These are phyloP conservation scores for Colletotrichum simmondsii DNA, from an alignment of 2,329 filamentous ascomycete species.

Conservation along the genomic window DNA sequence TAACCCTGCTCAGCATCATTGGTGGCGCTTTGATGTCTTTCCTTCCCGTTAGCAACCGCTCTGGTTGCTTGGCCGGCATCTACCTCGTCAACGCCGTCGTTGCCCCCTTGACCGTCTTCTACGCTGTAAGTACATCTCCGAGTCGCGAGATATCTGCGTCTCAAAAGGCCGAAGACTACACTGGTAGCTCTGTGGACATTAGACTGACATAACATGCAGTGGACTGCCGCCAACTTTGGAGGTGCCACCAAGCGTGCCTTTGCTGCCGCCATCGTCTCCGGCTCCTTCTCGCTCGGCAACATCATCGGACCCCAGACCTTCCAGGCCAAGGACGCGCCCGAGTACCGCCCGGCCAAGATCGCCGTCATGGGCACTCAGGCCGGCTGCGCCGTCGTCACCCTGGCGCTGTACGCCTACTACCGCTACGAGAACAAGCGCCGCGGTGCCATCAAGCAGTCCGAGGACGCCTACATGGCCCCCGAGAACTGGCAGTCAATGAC, in stretches of 20 bases:
- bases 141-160: not conserved
- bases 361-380: conserved; percentile 64
- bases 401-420: conserved; percentile 61
- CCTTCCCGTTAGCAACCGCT: conserved; percentile 54
- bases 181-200: not conserved
- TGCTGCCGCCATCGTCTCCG: conserved; percentile 59
- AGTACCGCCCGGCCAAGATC: conserved; percentile 64
- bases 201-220: conserved; percentile 42
- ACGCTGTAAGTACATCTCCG: conserved; percentile 47
- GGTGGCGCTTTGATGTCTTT: conserved; percentile 66
- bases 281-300: conserved; percentile 64
- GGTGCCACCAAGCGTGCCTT: conserved; percentile 64
- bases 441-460: conserved; percentile 41
- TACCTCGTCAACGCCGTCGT: conserved; percentile 63
- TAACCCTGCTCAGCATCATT: conserved; percentile 47
- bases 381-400: conserved; percentile 52
- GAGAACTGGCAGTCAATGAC: conserved; percentile 62
- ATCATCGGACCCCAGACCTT: conserved; percentile 69
- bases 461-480: conserved; percentile 53
- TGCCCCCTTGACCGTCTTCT: conserved; percentile 57
- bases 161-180: too few relatives aligned
- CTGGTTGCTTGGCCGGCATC: conserved; percentile 59
- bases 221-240: conserved; percentile 61
- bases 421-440: conserved; percentile 57
- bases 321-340: conserved; percentile 60